Evolutionary conservation across 139 green algal species (phyloP).

Genomic region (Eudorina sp.): DNA sequence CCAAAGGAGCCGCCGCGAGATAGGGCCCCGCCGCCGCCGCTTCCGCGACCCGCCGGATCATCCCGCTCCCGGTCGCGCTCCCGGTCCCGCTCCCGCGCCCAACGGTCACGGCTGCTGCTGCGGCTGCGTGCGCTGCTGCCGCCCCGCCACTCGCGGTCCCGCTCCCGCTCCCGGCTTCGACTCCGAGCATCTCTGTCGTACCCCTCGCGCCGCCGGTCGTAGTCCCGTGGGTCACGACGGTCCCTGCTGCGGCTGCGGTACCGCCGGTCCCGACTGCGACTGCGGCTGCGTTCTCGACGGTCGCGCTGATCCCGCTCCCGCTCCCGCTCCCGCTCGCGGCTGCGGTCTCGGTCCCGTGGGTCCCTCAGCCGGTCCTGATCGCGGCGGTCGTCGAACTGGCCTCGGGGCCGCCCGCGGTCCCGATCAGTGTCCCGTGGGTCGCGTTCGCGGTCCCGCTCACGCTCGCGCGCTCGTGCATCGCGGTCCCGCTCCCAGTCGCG

Average conservation of each 20-base stretch:
- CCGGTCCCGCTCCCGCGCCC: not conserved
- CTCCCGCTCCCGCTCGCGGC: constrained; percentile 9
- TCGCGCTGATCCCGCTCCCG: not conserved
- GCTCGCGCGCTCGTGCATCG: not conserved
- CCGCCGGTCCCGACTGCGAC: not conserved
- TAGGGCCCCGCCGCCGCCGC: not conserved
- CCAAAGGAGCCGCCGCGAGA: constrained; percentile 1
- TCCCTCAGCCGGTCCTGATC: not conserved
- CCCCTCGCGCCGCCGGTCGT: not conserved
- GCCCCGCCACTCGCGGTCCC: not conserved
- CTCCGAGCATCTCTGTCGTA: constrained; percentile 11
- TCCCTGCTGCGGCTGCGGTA: constrained; percentile 17
- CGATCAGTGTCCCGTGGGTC: not conserved
- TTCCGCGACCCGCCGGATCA: not conserved
- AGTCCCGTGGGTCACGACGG: not conserved
- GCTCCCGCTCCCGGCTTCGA: constrained; percentile 9
- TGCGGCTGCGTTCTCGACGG: not conserved
- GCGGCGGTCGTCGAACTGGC: not conserved
- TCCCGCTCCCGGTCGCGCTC: constrained; percentile 9
- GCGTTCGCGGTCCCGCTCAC: constrained; percentile 2
- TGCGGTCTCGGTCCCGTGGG: constrained; percentile 6
- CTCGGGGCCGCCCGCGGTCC: not conserved
- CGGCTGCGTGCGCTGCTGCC: not conserved
- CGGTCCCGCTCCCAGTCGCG: constrained; percentile 25
- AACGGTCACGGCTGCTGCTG: not conserved